Conservation (phyloP, 176 grass and related monocot species). For the Zoysia japonica region DNA sequence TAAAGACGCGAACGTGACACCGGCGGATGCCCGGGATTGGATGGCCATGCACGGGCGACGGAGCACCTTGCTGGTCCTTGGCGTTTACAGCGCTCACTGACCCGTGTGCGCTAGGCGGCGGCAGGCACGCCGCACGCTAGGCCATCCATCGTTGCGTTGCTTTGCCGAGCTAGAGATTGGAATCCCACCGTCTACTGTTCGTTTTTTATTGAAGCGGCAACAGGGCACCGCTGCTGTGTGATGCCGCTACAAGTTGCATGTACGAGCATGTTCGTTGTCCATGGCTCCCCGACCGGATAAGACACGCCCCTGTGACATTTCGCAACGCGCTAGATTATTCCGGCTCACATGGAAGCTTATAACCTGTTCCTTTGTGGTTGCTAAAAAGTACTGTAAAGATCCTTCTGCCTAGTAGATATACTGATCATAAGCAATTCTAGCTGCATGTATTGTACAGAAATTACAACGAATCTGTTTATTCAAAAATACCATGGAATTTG, state of each 20-base stretch:
- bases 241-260: neutral
- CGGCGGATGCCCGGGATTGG: neutral
- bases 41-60: neutral
- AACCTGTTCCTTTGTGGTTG: neutral
- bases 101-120: neutral
- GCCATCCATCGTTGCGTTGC: neutral
- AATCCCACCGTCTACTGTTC: neutral
- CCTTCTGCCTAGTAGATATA: too few species aligned
- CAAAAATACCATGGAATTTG: neutral
- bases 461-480: neutral
- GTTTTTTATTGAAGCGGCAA: neutral
- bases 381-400: neutral
- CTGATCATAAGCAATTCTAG: too few species aligned
- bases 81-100: constrained; percentile 9
- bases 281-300: neutral
- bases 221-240: neutral
- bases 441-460: neutral
- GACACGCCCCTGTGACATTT: neutral
- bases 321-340: neutral
- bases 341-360: neutral
- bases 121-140: neutral
- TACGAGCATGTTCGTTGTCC: neutral
- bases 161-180: constrained; percentile 13
- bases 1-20: constrained; percentile 28
- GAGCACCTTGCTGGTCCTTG: neutral